Conservation (phyloP, 2,329 filamentous ascomycete genomes). For the Botrytis fragariae region DNA sequence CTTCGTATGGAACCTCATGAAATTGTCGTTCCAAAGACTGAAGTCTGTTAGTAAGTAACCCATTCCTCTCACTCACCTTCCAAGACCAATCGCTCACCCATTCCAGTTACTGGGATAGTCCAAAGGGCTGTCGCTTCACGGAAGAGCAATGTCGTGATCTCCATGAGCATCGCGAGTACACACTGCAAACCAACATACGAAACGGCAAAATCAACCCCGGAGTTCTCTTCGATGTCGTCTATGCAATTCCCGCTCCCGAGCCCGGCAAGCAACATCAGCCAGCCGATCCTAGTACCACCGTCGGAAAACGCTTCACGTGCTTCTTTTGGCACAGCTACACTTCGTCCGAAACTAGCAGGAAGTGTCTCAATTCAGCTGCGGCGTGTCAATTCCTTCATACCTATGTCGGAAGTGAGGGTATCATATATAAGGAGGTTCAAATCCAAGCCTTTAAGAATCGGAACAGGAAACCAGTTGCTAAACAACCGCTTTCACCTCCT, state of each 20-base stretch:
- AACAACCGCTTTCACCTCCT: not conserved
- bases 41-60: conserved; percentile 30
- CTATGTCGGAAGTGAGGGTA: conserved; percentile 1
- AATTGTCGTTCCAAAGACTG: conserved; percentile 25
- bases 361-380: not conserved
- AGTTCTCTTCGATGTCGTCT: conserved; percentile 12
- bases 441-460: not conserved
- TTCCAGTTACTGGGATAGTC: conserved; percentile 25
- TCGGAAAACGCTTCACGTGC: conserved; percentile 18
- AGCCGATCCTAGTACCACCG: not conserved
- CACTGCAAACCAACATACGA: conserved; percentile 24
- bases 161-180: conserved; percentile 22
- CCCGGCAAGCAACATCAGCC: not conserved
- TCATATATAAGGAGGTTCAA: not conserved
- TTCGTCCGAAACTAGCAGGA: not conserved
- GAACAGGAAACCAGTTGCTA: not conserved
- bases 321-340: not conserved
- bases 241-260: not conserved
- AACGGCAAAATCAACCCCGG: conserved; percentile 28
- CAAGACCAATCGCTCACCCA: not conserved
- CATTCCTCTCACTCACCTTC: not conserved
- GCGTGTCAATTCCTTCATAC: conserved; percentile 29
- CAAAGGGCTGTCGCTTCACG: conserved; percentile 31
- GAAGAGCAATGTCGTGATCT: conserved; percentile 33
- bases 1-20: conserved; percentile 4